A percentile compares a stretch with the other conserved stretches of the same genome.
Evolutionary conservation across 1,284 basidiomycete genomes (phyloP).

Genomic region (Tylopilus sp.): DNA sequence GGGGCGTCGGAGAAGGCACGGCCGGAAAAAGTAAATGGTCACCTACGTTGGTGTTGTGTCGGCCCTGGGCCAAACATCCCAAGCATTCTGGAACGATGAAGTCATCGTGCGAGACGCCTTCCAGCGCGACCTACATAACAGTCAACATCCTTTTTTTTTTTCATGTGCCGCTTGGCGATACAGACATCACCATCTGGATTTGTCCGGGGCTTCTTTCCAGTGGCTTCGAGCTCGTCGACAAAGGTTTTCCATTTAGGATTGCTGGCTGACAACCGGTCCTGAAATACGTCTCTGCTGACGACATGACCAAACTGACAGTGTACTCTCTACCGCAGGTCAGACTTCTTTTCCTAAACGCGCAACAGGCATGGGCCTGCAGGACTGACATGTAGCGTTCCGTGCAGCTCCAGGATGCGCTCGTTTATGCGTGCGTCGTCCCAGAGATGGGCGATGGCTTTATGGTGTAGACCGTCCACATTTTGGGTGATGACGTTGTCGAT

Average conservation of each 20-base stretch:
- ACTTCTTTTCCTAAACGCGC: not conserved
- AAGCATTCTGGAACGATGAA: conserved; percentile 80
- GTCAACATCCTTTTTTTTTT: not conserved
- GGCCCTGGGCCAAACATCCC: conserved; percentile 54
- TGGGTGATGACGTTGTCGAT: conserved; percentile 78
- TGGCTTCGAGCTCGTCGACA: conserved; percentile 61
- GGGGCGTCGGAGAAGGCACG: not conserved
- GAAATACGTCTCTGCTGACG: conserved; percentile 67
- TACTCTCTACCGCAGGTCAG: conserved; percentile 50
- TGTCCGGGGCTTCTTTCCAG: conserved; percentile 64
- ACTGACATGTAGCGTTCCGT: conserved; percentile 82
- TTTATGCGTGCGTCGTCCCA: conserved; percentile 39
- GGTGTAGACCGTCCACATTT: conserved; percentile 90
- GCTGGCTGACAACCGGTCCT: conserved; percentile 62
- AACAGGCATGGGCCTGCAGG: not conserved
- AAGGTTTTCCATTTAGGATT: conserved; percentile 82
- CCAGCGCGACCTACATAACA: conserved; percentile 64
- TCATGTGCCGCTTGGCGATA: conserved; percentile 6
- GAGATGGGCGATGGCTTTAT: conserved; percentile 56
- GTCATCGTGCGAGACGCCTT: conserved; percentile 69
- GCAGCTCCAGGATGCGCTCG: conserved; percentile 72
- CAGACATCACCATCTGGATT: conserved; percentile 91
- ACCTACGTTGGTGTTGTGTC: conserved; percentile 50
- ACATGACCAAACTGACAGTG: conserved; percentile 70
- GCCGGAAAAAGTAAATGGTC: not conserved